phyloP scores from a whole-genome alignment of 306 rosid species.

The Benincasa hispida region DNA sequence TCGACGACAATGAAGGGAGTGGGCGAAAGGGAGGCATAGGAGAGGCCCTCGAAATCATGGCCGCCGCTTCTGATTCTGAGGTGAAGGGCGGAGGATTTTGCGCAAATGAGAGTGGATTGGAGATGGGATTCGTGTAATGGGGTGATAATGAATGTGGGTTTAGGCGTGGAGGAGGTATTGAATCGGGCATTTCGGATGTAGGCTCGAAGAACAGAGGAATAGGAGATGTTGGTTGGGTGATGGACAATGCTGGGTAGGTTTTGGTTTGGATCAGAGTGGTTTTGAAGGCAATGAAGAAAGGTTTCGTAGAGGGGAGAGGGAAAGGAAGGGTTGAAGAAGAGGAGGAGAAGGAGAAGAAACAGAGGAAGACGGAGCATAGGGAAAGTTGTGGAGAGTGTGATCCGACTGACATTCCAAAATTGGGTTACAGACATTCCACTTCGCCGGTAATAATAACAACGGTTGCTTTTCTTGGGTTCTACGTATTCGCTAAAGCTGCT shows the following conservation, averaged over 20 bases:
- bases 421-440: not conserved
- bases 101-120: conserved; percentile 18
- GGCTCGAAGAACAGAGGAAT: conserved; percentile 13
- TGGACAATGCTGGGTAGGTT: not conserved
- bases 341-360: no score
- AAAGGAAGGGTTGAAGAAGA: no score
- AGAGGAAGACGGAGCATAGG: no score
- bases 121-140: conserved; percentile 15
- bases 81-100: conserved; percentile 3
- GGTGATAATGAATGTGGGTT: conserved; percentile 30
- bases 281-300: not conserved
- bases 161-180: conserved; percentile 17
- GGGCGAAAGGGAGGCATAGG: not conserved
- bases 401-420: no score
- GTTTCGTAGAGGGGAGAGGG: no score
- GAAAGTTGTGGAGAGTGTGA: no score
- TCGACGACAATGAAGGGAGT: conserved; percentile 13
- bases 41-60: conserved; percentile 26
- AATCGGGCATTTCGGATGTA: conserved; percentile 30
- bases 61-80: conserved; percentile 17
- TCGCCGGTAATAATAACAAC: not conserved
- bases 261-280: not conserved
- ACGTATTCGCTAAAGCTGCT: not conserved
- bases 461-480: not conserved
- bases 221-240: conserved; percentile 13